phyloP scores from a whole-genome alignment of 108 stramenopile genomes.

The Cyclotella cryptica region DNA sequence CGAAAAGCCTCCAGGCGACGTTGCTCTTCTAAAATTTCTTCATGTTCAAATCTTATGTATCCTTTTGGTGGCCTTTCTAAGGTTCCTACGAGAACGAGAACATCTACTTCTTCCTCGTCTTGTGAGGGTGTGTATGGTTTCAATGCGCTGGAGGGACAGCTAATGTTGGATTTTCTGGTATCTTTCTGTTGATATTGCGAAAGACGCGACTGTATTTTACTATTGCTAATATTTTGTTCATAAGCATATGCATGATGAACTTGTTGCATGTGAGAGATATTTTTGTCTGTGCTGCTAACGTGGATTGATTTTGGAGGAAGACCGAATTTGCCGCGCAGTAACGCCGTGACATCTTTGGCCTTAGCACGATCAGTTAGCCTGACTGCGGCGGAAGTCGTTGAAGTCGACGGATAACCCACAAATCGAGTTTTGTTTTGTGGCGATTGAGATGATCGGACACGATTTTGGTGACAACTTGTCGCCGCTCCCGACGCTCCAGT shows the following conservation, averaged over 20 bases:
- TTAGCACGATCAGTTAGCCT: slow-evolving; percentile 52
- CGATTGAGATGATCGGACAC: background rate
- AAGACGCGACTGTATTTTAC: background rate
- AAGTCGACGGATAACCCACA: slow-evolving; percentile 25
- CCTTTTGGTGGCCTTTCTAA: slow-evolving; percentile 47
- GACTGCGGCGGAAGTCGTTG: slow-evolving; percentile 48
- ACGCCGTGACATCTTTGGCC: slow-evolving; percentile 47
- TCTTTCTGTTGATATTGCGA: slow-evolving; percentile 3
- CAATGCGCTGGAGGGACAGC: no score
- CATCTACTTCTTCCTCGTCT: slow-evolving; percentile 36
- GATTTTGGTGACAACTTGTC: background rate
- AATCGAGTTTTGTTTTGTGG: slow-evolving; percentile 22
- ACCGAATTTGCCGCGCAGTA: slow-evolving; percentile 57
- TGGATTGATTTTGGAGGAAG: slow-evolving; percentile 21
- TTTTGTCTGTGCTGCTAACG: background rate
- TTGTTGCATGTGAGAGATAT: slow-evolving; percentile 12
- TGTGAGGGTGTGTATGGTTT: background rate
- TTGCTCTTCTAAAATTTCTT: slow-evolving; percentile 40
- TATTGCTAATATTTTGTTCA: background rate
- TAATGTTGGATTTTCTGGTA: background rate
- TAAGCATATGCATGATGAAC: background rate
- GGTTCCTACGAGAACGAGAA: slow-evolving; percentile 55
- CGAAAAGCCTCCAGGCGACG: slow-evolving; percentile 25
- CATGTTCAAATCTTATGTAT: slow-evolving; percentile 55
- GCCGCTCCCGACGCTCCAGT: background rate